A percentile compares a stretch with the other conserved stretches of the same genome.
Evolutionary conservation across 495 filamentous ascomycete species (phyloP).

Genomic region (Aspergillus taichungensis): DNA sequence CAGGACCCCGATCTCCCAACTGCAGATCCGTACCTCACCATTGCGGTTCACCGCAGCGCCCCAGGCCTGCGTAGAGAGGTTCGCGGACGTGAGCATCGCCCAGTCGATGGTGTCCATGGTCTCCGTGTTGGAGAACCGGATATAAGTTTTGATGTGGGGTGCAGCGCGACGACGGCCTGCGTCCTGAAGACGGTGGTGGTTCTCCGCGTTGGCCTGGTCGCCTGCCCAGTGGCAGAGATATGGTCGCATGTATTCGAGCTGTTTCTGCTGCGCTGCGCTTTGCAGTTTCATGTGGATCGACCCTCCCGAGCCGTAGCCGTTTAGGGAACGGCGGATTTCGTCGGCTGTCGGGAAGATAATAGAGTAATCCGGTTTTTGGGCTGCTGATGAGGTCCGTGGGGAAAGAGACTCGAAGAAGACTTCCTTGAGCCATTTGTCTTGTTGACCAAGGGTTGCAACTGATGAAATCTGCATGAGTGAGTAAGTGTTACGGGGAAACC

Average conservation of each 20-base stretch:
- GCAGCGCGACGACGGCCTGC: slow-evolving; percentile 68
- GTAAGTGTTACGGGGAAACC: too few species aligned
- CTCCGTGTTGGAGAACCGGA: slow-evolving; percentile 49
- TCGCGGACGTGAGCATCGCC: slow-evolving; percentile 80
- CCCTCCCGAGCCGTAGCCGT: slow-evolving; percentile 68
- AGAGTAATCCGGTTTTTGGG: slow-evolving; percentile 25
- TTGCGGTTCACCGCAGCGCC: slow-evolving; percentile 47
- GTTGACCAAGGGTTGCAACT: slow-evolving; percentile 68
- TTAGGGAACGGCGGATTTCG: slow-evolving; percentile 69
- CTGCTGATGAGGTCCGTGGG: slow-evolving; percentile 7
- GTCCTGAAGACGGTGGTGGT: slow-evolving; percentile 17
- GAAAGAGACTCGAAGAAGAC: slow-evolving; percentile 54
- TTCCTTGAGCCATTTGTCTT: slow-evolving; percentile 63
- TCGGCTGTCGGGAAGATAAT: slow-evolving; percentile 74
- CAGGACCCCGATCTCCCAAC: slow-evolving; percentile 79
- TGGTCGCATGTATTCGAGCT: slow-evolving; percentile 64
- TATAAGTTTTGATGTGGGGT: slow-evolving; percentile 88
- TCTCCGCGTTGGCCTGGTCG: slow-evolving; percentile 16
- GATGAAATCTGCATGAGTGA: slow-evolving; percentile 51
- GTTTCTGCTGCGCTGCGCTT: slow-evolving; percentile 58
- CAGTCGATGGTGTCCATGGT: slow-evolving; percentile 57
- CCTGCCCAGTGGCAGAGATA: slow-evolving; percentile 66
- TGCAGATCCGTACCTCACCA: slow-evolving; percentile 60
- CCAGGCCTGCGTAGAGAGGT: slow-evolving; percentile 87
- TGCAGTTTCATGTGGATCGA: slow-evolving; percentile 79